Base-by-base conservation (phyloP, 202 grass and related monocot species). In the Eragrostis tef region DNA sequence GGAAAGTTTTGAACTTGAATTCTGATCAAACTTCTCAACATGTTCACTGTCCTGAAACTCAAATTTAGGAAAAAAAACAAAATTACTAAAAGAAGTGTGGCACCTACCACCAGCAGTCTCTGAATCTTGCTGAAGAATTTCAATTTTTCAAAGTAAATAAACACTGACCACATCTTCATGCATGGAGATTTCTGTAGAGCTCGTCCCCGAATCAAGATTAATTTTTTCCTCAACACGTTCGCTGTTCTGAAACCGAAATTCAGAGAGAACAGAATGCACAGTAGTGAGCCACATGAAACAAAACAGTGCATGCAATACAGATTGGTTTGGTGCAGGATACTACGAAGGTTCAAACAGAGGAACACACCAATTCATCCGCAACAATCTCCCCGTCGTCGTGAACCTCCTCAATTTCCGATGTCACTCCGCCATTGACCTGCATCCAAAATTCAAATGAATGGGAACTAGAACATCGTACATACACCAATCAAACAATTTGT, bases 321-420 rank as follows among this genome's bases (percentile, higher is more conserved):
- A 70, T 39, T 47, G 21, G 5, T 59, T 4, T 65, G 1, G 11
- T 77, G 7, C 20, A 88, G 59, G 36, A 48, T n/a, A 51, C 11
- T 54, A 25, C 39, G 41, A n/a, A 81, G 2, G 0, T 34, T 73
- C 42, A 2, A 20, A n/a, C 5, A 72, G 9, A 81, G 71, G 67
- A 77, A 89, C 87, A 61, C 2, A 89, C 74, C 67, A 41, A 74
- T 70, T 27, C 74, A 56, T 46, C 36, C 3, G 3, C 14, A 42
- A 50, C 52, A 9, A 73, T 70, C 26, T 79, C 83, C 0, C 9
- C 11, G 0, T 73, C 67, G 9, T 73, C 31, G n/a, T 64, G 68
- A 57, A 74, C 69, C 61, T 79, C 74, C 26, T 43, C 21, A 39
- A 73, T 47, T 41, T 89, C 61, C 45, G 79, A 25, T 69, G 68